Evolutionary conservation across 306 rosid genomes (phyloP), one percentile per base, ranked within the genome.

Genomic region (Corylus avellana): DNA sequence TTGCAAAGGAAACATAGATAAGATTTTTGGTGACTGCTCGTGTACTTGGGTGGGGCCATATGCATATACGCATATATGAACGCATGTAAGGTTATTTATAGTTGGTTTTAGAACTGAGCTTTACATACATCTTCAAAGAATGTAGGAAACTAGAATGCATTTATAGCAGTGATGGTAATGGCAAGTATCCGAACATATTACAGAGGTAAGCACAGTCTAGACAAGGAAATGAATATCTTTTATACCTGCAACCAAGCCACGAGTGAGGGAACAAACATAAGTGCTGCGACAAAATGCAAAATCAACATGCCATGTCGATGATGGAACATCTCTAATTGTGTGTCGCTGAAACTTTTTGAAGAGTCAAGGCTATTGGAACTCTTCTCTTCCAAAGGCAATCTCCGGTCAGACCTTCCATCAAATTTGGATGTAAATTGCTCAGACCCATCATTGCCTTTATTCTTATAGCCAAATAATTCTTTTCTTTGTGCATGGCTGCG

Each of bases 211-310:
- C 55, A 76, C 66, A 54, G 20, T 58, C 62, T 50, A 67, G 67
- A 76, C 22, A 87, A 76, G 20, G 74, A 80, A 72, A 74, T 47
- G 12, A 42, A 75, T 14, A 79, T 42, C 29, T 70, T 67, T 53
- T 67, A 71, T 93, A 93, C 99, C 98, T 95, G 96, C 86, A 91
- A 85, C 96, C 98, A 95, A 91, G 98, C 92, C 20, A 85, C 92
- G 47, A 87, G 88, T 25, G 99, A 93, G 46, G 98, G 97, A 47
- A 85, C 90, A 93, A 95, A 95, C 99, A 95, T 95, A 75, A 89
- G 75, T 35, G 93, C 76, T 59, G 98, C 96, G 66, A 80, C 58
- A 79, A 91, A 88, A 89, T 93, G 97, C 89, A 93, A 86, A 64
- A 90, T 79, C 89, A 95, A 86, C 86, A 93, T 81, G 73, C 99